Evolutionary conservation across 345 rosid genomes (phyloP), one percentile per base, ranked within the genome.

Genomic region (Citrus trifoliata): DNA sequence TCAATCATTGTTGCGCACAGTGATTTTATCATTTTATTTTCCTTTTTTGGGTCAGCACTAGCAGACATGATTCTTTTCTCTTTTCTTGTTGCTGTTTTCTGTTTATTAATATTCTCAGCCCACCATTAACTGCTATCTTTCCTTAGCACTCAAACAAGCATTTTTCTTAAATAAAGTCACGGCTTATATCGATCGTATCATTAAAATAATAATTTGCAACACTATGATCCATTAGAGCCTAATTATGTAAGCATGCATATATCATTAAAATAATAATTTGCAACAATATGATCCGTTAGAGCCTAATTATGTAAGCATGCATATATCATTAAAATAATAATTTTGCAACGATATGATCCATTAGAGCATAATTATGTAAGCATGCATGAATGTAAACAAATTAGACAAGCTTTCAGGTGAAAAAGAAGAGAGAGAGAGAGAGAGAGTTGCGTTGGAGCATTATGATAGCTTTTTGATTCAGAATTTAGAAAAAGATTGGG

Each of bases 61-160:
- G n/a, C 4, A 6, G 18, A 40, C 6, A 16, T 69, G 67, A 84
- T 83, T 84, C 88, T 75, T 66, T 70, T 53, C 19, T 18, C 22
- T 48, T 67, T 59, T 81, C 76, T 60, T 67, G 12, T 28, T 72
- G 58, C 35, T 42, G 67, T 46, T 19, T 40, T 30, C 42, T 74
- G 37, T 46, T 27, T 46, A 40, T 66, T 69, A 30, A 67, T 85
- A 83, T 85, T 82, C 87, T 75, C 84, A 82, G 69, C 80, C 80
- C 80, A 70, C 82, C 65, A 75, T 63, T 42, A 42, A 75, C 27
- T 14, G 10, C 14, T 53, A 73, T 56, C 27, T 51, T 32, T n/a
- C 10, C 68, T 46, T 40, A 2, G 25, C 69, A 61, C 59, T 25
- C 58, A 40, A 28, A 22, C 14, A 27, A 63, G 19, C n/a, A 51